Percentiles rank a stretch among this genome's conserved stretches.
These are phyloP conservation scores for Monosporozyma solicola DNA, from an alignment of 805 yeast species.

Conservation along the genomic window DNA sequence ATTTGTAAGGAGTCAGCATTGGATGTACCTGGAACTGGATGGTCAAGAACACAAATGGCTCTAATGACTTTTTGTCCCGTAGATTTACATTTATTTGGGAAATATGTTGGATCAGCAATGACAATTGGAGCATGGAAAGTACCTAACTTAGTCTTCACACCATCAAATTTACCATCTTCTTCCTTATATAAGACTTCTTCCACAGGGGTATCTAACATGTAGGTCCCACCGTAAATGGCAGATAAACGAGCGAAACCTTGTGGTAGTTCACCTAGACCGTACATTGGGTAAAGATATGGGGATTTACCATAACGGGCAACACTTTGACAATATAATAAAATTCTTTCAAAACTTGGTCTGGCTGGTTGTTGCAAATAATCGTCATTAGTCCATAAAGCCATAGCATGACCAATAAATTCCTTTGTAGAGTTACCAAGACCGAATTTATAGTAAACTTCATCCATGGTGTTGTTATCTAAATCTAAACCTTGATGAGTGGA, in stretches of 20 bases:
- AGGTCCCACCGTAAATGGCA: constrained; percentile 97
- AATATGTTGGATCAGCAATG: constrained; percentile 96
- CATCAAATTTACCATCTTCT: constrained; percentile 52
- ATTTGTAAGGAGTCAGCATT: constrained; percentile 87
- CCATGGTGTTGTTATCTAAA: constrained; percentile 83
- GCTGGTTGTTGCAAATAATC: constrained; percentile 84
- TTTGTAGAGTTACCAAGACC: constrained; percentile 89
- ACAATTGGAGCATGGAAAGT: constrained; percentile 85
- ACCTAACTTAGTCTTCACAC: constrained; percentile 89
- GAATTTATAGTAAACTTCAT: constrained; percentile 77
- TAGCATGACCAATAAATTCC: constrained; percentile 96
- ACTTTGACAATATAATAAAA: constrained; percentile 75
- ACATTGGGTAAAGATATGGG: constrained; percentile 91
- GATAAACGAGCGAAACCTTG: constrained; percentile 96
- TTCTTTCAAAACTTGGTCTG: constrained; percentile 81
- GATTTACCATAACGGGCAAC: constrained; percentile 94
- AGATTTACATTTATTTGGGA: constrained; percentile 50
- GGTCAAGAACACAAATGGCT: constrained; percentile 74
- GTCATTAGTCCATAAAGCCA: constrained; percentile 95
- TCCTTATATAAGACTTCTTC: constrained; percentile 75
- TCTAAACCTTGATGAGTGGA: constrained; percentile 81
- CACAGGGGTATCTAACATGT: constrained; percentile 93
- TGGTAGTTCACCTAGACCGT: constrained; percentile 97
- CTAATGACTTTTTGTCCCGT: constrained; percentile 32
- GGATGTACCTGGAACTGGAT: constrained; percentile 74